phyloP scores from a whole-genome alignment of 331 rosid species.

The Malus hybrid region DNA sequence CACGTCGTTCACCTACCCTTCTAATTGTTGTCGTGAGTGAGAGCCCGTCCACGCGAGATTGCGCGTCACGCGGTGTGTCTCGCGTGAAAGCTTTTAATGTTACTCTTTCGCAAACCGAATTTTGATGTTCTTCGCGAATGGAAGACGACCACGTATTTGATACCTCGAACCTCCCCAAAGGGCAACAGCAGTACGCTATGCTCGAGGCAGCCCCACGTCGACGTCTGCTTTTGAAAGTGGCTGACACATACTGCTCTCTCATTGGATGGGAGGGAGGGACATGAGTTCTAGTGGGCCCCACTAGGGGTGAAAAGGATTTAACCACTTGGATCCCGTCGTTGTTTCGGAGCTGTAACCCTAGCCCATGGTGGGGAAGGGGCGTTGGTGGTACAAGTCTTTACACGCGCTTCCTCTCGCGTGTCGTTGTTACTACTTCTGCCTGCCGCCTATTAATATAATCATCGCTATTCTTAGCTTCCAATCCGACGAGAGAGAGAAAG shows the following conservation, averaged over 20 bases:
- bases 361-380: background rate
- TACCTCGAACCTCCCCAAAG: constrained; percentile 30
- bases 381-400: no score
- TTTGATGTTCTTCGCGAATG: constrained; percentile 13
- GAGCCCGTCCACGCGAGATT: background rate
- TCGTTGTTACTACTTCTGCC: background rate
- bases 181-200: background rate
- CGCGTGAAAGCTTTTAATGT: background rate
- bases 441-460: background rate
- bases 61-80: background rate
- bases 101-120: background rate
- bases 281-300: constrained; percentile 4
- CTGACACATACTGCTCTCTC: constrained; percentile 21
- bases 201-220: constrained; percentile 35
- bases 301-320: background rate
- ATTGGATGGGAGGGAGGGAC: constrained; percentile 27
- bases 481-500: background rate
- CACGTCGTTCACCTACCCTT: background rate
- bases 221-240: constrained; percentile 42
- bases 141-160: constrained; percentile 30
- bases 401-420: background rate
- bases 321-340: constrained; percentile 23
- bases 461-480: background rate
- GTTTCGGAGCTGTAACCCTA: background rate
- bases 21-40: rapidly evolving